A percentile compares a stretch with the other conserved stretches of the same genome.
Evolutionary conservation across 2,329 filamentous ascomycete genomes (phyloP).

Genomic region (Alternaria sp.): DNA sequence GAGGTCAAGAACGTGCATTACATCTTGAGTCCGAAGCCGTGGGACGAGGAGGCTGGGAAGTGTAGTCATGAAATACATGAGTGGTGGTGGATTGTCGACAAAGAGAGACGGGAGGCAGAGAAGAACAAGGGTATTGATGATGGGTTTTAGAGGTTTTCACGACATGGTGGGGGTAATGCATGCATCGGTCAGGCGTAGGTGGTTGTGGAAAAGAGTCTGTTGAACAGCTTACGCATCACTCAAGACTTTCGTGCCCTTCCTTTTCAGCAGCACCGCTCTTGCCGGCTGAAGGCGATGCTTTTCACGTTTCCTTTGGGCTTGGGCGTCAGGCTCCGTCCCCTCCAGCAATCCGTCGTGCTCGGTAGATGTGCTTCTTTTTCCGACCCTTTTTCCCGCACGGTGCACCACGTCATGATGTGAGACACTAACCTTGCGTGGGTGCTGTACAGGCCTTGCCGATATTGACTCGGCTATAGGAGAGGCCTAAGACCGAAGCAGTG

Average conservation of each 20-base stretch:
- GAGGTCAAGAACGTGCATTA: conserved; percentile 70
- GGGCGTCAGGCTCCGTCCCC: conserved; percentile 4
- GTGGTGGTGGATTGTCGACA: conserved; percentile 67
- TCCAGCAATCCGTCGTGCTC: conserved; percentile 11
- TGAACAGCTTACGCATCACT: background rate
- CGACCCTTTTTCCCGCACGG: conserved; percentile 8
- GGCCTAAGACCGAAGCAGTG: background rate
- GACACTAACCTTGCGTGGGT: background rate
- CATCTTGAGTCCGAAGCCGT: conserved; percentile 69
- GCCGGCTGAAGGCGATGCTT: background rate
- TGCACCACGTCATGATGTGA: conserved; percentile 17
- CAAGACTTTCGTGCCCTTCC: background rate
- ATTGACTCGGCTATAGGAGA: conserved; percentile 2
- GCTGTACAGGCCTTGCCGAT: background rate
- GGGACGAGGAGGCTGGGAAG: conserved; percentile 63
- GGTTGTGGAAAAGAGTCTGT: background rate
- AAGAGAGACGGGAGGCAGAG: conserved; percentile 60
- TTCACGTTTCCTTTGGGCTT: conserved; percentile 5
- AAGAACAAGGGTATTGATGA: conserved; percentile 59
- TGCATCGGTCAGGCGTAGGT: background rate
- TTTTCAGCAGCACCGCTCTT: conserved; percentile 1
- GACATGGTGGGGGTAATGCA: background rate
- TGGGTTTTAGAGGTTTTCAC: conserved; percentile 54
- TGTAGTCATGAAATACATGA: conserved; percentile 59
- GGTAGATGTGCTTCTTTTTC: conserved; percentile 17